Base-by-base conservation (phyloP, 2,329 filamentous ascomycete species). In the Fusarium marasasianum region DNA sequence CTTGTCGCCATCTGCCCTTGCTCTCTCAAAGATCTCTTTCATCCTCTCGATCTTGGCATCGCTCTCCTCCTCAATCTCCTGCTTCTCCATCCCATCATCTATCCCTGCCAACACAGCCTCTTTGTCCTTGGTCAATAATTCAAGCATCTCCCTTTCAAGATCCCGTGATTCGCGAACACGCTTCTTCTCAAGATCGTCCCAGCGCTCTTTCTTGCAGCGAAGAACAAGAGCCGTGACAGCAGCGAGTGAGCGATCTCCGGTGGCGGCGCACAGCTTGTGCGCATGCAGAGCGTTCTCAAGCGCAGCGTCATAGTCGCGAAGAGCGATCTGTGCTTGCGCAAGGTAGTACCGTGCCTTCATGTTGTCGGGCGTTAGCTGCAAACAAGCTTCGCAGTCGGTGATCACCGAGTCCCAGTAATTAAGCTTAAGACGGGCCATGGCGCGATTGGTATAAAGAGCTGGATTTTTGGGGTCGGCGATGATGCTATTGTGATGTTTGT, bases 281-380 rank as follows among this genome's bases (percentile, higher is more conserved):
- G 96, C 96, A 43, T 84, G 87, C 31, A 92, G 85, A 2, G 93
- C 94, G 66, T 90, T 90, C 2, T 86, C 83, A 20, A 97, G 87
- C 0, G 95, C 95, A 78, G 92, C 92, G 66, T 94, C 90, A 41
- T 90, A 91, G 66, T 83, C 80, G 50, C 73, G 74, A 5, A 97
- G 87, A 2, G 88, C 88, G n/a, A 97, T 86, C 74, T 97, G 91
- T 1, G 95, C 94, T 82, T 97, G 93, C 7, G 94, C 91, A 33
- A 97, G 89, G 80, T 95, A 94, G 82, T 93, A 97, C 79, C 91
- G 90, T 13, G 93, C 94, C 83, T 98, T 98, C 85, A 97, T 92
- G 77, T 89, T 91, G 13, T 76, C 60, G 8, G 88, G 86, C 35
- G 90, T 85, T 11, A 97, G 87, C 67, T 90, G 87, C 56, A 98